Evolutionary conservation across 2,329 filamentous ascomycete genomes (phyloP).

Genomic region (Plectosphaerella sp.): DNA sequence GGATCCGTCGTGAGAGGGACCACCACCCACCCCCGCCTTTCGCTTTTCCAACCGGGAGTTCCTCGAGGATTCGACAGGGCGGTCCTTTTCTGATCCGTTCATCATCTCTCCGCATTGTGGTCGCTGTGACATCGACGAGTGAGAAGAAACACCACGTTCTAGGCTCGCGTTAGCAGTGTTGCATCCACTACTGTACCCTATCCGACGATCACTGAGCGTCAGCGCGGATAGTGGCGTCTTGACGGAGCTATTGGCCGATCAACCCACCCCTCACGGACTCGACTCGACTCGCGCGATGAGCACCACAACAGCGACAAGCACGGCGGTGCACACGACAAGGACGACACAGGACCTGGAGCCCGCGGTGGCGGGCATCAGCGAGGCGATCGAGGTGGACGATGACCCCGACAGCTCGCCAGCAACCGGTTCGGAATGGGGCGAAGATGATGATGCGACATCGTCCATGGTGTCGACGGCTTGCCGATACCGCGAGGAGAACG

Average conservation of each 20-base stretch:
- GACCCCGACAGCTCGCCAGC: neutral
- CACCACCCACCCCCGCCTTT: too few relatives aligned
- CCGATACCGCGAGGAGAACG: conserved; percentile 32
- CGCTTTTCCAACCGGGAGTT: too few relatives aligned
- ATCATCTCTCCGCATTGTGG: too few relatives aligned
- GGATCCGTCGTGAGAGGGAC: too few relatives aligned
- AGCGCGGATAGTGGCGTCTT: neutral
- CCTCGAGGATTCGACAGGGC: too few relatives aligned
- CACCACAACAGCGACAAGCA: neutral
- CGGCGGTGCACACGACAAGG: neutral
- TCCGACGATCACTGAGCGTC: neutral
- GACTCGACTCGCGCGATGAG: neutral
- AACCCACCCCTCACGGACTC: neutral
- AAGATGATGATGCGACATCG: neutral
- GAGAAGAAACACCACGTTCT: too few relatives aligned
- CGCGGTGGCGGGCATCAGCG: neutral
- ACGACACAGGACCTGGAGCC: neutral
- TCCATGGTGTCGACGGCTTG: conserved; percentile 31
- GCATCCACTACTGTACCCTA: neutral
- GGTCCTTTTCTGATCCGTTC: too few relatives aligned
- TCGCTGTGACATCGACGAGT: too few relatives aligned
- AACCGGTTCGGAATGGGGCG: neutral
- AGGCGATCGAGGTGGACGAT: neutral
- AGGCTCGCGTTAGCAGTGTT: neutral
- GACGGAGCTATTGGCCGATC: neutral